Evolutionary conservation across 2,329 filamentous ascomycete species (phyloP).

Genomic region (Aureobasidium subglaciale): DNA sequence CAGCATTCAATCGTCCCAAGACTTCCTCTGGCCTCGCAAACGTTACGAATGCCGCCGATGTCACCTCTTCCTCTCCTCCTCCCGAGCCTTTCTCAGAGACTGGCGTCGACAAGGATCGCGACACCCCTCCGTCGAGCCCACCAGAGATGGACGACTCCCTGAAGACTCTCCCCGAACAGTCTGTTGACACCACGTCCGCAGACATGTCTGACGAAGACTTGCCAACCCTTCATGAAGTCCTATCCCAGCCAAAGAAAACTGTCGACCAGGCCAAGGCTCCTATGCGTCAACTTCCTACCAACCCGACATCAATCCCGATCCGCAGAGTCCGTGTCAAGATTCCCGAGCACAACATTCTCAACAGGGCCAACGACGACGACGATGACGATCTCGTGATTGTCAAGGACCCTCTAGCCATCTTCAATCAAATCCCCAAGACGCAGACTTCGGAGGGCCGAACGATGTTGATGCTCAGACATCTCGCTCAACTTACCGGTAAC

Average conservation of each 20-base stretch:
- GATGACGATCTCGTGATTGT: slow-evolving; percentile 62
- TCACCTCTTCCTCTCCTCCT: slow-evolving; percentile 18
- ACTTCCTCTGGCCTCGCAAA: slow-evolving; percentile 35
- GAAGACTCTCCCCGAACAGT: background rate
- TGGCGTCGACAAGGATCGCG: slow-evolving; percentile 29
- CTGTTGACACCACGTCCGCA: background rate
- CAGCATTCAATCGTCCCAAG: slow-evolving; percentile 51
- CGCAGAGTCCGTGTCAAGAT: slow-evolving; percentile 10
- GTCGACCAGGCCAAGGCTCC: slow-evolving; percentile 18
- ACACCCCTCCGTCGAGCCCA: slow-evolving; percentile 40
- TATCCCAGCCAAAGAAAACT: slow-evolving; percentile 21
- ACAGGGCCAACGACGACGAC: slow-evolving; percentile 2
- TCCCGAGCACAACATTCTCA: background rate
- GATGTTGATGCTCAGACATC: slow-evolving; percentile 28
- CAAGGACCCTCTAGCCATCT: slow-evolving; percentile 29
- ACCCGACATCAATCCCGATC: background rate
- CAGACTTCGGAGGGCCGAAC: slow-evolving; percentile 25
- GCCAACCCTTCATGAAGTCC: slow-evolving; percentile 33
- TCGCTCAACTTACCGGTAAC: slow-evolving; percentile 26
- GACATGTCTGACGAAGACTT: slow-evolving; percentile 32
- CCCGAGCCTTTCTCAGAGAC: slow-evolving; percentile 58
- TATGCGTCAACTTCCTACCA: background rate
- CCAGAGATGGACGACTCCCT: slow-evolving; percentile 21
- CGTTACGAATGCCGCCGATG: slow-evolving; percentile 34
- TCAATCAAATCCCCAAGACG: slow-evolving; percentile 31